Evolutionary conservation across 768 basidiomycete species (phyloP).

Genomic region (Polyporus arcularius): DNA sequence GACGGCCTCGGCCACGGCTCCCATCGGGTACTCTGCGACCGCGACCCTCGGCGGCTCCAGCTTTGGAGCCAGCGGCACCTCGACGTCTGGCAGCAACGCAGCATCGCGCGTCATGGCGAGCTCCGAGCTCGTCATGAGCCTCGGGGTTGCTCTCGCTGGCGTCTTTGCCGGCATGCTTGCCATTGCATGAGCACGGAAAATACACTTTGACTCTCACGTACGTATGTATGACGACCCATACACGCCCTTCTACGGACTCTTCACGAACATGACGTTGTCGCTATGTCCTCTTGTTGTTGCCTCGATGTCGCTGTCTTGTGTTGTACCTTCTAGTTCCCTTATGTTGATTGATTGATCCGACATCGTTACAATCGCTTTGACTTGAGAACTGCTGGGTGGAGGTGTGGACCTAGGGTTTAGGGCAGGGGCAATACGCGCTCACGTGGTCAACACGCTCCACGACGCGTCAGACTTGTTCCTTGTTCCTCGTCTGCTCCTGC

Average conservation of each 20-base stretch:
- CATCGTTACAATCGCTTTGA: too few relatives aligned
- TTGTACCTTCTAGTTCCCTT: too few relatives aligned
- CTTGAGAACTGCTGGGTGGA: too few relatives aligned
- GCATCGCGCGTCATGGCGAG: background rate
- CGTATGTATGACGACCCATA: background rate
- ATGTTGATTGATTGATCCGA: too few relatives aligned
- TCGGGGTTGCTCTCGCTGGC: background rate
- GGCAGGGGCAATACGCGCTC: too few relatives aligned
- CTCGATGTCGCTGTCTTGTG: too few relatives aligned
- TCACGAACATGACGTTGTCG: too few relatives aligned
- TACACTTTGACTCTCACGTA: background rate
- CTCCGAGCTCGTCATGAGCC: background rate
- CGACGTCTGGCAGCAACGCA: background rate
- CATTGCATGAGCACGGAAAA: background rate
- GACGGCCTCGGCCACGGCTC: constrained; percentile 41
- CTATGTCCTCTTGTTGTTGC: too few relatives aligned
- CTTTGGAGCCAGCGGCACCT: background rate
- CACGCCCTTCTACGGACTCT: background rate
- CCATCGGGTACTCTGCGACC: constrained; percentile 36
- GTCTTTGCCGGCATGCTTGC: background rate
- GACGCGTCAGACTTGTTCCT: too few relatives aligned
- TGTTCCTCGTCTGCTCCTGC: too few relatives aligned
- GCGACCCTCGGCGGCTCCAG: constrained; percentile 11
- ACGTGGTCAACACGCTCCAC: too few relatives aligned
- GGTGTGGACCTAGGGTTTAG: too few relatives aligned